Evolutionary conservation across 169 alveolate species (phyloP).

Genomic region (Blepharisma undulans): DNA sequence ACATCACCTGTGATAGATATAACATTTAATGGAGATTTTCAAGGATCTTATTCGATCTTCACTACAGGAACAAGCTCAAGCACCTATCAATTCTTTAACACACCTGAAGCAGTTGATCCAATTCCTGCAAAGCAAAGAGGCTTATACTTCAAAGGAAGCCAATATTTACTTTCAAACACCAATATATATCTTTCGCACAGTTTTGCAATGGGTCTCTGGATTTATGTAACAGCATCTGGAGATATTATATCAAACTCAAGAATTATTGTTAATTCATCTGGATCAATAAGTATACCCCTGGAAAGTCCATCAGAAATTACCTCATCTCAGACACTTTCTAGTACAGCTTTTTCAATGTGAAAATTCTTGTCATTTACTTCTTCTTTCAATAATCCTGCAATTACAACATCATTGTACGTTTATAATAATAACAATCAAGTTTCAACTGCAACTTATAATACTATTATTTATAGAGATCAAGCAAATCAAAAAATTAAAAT

Average conservation of each 20-base stretch:
- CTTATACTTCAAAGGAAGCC: background rate
- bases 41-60: background rate
- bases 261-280: background rate
- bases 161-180: background rate
- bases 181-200: background rate
- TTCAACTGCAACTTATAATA: background rate
- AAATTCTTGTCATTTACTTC: background rate
- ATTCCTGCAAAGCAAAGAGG: constrained; percentile 8
- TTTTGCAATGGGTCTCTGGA: background rate
- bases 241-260: background rate
- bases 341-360: background rate
- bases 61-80: background rate
- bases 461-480: background rate
- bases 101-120: constrained; percentile 13
- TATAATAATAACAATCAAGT: background rate
- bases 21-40: background rate
- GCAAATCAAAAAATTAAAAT: background rate
- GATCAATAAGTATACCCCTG: background rate
- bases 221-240: background rate
- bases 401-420: background rate
- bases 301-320: background rate
- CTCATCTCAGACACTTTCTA: background rate
- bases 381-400: background rate
- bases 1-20: no score
- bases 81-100: background rate